phyloP scores from a whole-genome alignment of 345 rosid species.

The Bruguiera gymnorhiza region DNA sequence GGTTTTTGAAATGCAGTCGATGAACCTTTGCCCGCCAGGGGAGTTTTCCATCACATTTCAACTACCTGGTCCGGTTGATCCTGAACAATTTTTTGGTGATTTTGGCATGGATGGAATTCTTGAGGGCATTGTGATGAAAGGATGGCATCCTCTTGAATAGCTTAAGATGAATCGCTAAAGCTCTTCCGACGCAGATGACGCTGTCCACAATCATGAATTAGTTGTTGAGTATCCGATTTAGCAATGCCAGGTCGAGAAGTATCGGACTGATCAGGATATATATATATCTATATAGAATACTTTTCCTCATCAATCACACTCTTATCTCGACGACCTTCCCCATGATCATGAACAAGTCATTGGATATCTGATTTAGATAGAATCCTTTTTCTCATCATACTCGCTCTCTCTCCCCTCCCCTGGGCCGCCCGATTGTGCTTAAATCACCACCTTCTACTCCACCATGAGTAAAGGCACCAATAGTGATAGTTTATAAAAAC shows the following conservation, averaged over 20 bases:
- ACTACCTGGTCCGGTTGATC: slow-evolving; percentile 73
- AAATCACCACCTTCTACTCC: too few relatives aligned
- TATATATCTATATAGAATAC: too few relatives aligned
- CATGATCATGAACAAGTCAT: too few relatives aligned
- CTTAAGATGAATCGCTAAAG: too few relatives aligned
- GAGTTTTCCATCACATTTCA: slow-evolving; percentile 56
- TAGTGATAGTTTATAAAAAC: too few relatives aligned
- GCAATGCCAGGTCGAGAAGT: not conserved
- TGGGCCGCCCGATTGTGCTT: too few relatives aligned
- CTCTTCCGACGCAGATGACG: not conserved
- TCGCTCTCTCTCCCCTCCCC: not conserved
- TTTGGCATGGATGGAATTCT: slow-evolving; percentile 60
- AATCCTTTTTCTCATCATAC: too few relatives aligned
- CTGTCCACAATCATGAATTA: slow-evolving; percentile 5
- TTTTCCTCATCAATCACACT: too few relatives aligned
- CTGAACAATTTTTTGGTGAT: slow-evolving; percentile 34
- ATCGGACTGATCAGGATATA: not conserved
- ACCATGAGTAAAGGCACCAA: too few relatives aligned
- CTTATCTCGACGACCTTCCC: too few relatives aligned
- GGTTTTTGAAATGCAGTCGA: slow-evolving; percentile 57
- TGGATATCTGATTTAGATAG: too few relatives aligned
- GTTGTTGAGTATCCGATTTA: not conserved
- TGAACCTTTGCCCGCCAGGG: slow-evolving; percentile 69
- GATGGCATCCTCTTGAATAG: too few relatives aligned
- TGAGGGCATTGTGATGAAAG: slow-evolving; percentile 64